Evolutionary conservation across 192 early-diverging fungal genomes (phyloP), one percentile per base, ranked within the genome.

Genomic region (Coemansia sp.): DNA sequence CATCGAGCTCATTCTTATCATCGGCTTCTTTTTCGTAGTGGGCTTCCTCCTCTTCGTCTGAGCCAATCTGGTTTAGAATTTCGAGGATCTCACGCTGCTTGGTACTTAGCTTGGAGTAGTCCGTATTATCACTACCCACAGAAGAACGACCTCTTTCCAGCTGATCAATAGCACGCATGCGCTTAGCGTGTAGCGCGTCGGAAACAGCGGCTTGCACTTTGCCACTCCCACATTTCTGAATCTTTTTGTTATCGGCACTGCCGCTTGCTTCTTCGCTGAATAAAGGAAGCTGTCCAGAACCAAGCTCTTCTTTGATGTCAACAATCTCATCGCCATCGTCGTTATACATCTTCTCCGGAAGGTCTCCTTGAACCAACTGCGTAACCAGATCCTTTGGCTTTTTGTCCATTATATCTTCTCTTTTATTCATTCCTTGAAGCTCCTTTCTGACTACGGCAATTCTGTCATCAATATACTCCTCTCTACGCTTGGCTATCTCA

Each of bases 401-500:
- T 7, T 53, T 20, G 38, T 51, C 58, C n/a, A 19, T 38, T 50
- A 48, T 43, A 17, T 61, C 41, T 32, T 55, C 46, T 8, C 69
- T 49, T 44, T 61, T 32, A 25, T 63, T 60, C 40, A 75, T 7
- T n/a, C 55, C 50, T 5, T 49, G 40, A 13, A 85, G 50, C 40
- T 81, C 67, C 2, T 39, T 46, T 10, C 19, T 11, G 22, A 72
- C n/a, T 14, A 59, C 22, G 2, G 13, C 58, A 2, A 85, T 72
- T 42, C 74, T 73, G 22, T 49, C 20, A 11, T 69, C 68, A 0
- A 77, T 76, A 40, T 63, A 85, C 56, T 91, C 53, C 49, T 74
- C 81, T 1, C 87, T 69, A 10, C 93, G 79, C n/a, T 85, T 71
- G 1, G 93, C 86, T 20, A 95, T 94, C 8, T 75, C 88, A 9